Base-by-base conservation (phyloP, 2,329 filamentous ascomycete species). In the Apiospora aurea region DNA sequence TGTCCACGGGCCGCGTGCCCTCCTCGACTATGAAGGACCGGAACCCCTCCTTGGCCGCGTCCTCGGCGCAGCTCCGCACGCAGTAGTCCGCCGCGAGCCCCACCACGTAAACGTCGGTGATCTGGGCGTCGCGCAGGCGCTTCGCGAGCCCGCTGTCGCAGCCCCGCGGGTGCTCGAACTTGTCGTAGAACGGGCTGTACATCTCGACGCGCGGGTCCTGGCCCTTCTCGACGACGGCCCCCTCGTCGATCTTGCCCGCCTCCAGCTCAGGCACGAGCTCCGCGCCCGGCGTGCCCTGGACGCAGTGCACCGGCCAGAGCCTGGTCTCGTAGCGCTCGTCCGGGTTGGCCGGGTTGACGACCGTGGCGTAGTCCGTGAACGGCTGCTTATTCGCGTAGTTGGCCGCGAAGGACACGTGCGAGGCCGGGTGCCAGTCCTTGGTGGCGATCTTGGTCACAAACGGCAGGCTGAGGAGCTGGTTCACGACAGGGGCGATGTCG, bases 61-160 rank as follows among this genome's bases (percentile, higher is more conserved):
- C 93, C 69, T 94, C 82, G 0, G 95, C 96, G 21, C 95, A 97
- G 74, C 84, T 88, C 79, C 90, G 92, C 71, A 98, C 95, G 80
- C 96, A 99, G 81, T 93, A 97, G 82, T 98, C 96, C 24, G 90
- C 91, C 4, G 96, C 96, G 71, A 99, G 80, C 0, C 96, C 96
- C 1, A 94, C 94, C 29, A 96, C 89, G 80, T 92, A 98, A 7
- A 98, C 93, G 80, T 97, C 89, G 7, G 93, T 94, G 41, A 97
- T 85, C 0, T 83, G 85, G 21, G 84, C 84, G 2, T 85, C 85
- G 69, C 81, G 86, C 76, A 99, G 81, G 67, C 85, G 78, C 0
- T 79, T 83, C 1, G 87, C 87, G 38, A 98, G 84, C 18, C 91
- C 91, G 77, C 89, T 91, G 77, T 91, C 90, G 38, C 84, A 85